Base-by-base conservation (phyloP, 2,329 filamentous ascomycete species). In the Lasiodiplodia theobromae region DNA sequence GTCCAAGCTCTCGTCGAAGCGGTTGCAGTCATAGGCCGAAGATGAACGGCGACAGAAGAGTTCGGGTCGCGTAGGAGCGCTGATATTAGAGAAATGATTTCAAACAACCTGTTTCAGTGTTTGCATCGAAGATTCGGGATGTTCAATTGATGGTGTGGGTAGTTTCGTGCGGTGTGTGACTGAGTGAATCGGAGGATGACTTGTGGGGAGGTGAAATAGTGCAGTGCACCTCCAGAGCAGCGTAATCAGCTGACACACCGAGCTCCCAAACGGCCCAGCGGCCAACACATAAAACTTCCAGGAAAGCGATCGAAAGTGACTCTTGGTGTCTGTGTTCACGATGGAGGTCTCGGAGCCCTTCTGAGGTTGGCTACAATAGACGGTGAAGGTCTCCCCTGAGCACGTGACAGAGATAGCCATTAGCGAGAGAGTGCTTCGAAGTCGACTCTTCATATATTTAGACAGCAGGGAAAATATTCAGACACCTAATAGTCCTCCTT, bases 221-320 rank as follows among this genome's bases (percentile, higher is more conserved):
- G 28, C 44, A 52, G 28, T 47, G 18, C 44, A 34, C 31, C 31
- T 34, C 31, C 31, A 63, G 38, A 21, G 28, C 28, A 18, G 18
- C n/a, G 18, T 21, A 10, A 14, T 64, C 60, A 64, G 60, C 44
- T 64, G 60, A 64, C 47, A 37, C 28, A 6, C 37, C 31, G 31
- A 34, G 11, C 47, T n/a, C 2, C 21, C 53, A 56, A 28, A 16
- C 44, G 0, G 14, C 21, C n/a, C 44, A 11, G 44, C 44, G n/a
- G 21, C 10, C 18, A 47, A 10, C 31, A 12, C 51, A 53, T 53
- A 12, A 2, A 12, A 28, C 23, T 25, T 11, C 8, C 4, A 23
- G 3, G 8, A 21, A 47, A 21, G 7, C 11, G 44, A 21, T 21
- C 3, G 44, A 18, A 21, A 11, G n/a, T 21, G 10, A 4, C 4